phyloP scores from a whole-genome alignment of 768 basidiomycete genomes.

The Candolleomyces eurysporus region DNA sequence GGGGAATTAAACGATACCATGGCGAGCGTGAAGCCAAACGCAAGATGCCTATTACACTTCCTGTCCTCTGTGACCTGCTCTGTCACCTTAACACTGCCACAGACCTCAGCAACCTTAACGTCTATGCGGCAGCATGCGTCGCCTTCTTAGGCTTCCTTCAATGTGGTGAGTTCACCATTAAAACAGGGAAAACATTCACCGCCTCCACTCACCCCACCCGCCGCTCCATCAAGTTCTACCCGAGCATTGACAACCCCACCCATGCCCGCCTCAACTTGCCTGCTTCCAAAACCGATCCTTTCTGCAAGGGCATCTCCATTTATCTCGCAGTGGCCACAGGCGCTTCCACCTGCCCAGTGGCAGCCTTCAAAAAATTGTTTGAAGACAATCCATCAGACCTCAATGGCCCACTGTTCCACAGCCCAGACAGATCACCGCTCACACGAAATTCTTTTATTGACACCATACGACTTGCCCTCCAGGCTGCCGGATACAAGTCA shows the following conservation, averaged over 20 bases:
- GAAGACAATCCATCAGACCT: neutral
- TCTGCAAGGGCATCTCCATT: neutral
- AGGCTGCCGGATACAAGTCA: neutral
- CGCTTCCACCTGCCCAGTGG: neutral
- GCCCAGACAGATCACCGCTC: neutral
- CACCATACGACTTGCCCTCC: neutral
- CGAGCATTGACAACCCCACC: neutral
- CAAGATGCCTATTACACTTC: conserved; percentile 10
- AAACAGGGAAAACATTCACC: neutral
- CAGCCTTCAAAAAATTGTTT: neutral
- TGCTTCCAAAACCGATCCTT: neutral
- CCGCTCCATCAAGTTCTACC: neutral
- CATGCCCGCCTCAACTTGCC: neutral
- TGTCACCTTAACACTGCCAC: neutral
- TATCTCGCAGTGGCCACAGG: neutral
- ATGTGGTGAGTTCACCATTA: conserved; percentile 15
- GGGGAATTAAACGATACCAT: conserved; percentile 18
- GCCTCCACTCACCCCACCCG: neutral
- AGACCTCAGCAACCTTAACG: neutral
- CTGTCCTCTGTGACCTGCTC: conserved; percentile 9
- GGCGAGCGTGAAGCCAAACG: conserved; percentile 8
- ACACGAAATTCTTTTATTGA: neutral
- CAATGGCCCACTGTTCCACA: neutral
- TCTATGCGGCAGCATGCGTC: conserved; percentile 13
- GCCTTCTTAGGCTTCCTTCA: conserved; percentile 16